Evolutionary conservation across 1,284 basidiomycete genomes (phyloP).

Genomic region (Pulchroboletus neoregius): DNA sequence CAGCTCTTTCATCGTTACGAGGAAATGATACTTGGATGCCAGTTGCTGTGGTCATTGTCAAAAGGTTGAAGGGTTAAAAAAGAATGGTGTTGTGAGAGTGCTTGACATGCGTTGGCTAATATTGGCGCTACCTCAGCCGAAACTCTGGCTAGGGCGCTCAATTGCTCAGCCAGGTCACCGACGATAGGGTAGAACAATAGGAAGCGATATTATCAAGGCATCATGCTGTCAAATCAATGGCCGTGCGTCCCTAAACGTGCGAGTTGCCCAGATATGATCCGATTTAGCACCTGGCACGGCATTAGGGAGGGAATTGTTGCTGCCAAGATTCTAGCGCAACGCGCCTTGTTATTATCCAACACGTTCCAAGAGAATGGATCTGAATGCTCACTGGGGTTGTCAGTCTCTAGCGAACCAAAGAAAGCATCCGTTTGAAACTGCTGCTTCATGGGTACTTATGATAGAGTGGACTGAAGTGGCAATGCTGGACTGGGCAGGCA

Average conservation of each 20-base stretch:
- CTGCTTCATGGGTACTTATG: too few relatives aligned
- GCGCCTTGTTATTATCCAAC: too few relatives aligned
- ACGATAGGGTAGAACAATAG: neutral
- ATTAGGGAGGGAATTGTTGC: neutral
- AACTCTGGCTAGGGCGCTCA: constrained; percentile 1
- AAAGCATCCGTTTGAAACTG: too few relatives aligned
- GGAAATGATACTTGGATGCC: constrained; percentile 1
- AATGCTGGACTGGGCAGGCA: too few relatives aligned
- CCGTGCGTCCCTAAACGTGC: constrained; percentile 8
- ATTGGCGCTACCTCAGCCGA: constrained; percentile 1
- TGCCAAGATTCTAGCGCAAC: neutral
- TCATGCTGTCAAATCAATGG: constrained; percentile 3
- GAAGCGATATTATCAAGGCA: neutral
- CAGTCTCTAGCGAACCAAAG: too few relatives aligned
- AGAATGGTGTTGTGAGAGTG: neutral
- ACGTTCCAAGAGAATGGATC: neutral
- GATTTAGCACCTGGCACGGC: constrained; percentile 1
- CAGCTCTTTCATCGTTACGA: neutral
- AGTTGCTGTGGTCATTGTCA: constrained; percentile 15
- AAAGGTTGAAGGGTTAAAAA: neutral
- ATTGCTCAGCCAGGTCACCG: neutral
- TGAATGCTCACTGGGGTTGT: neutral
- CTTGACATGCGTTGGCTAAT: constrained; percentile 7
- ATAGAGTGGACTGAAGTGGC: too few relatives aligned
- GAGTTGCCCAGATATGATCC: neutral